These are phyloP conservation scores for Krasilnikovozyma curviuscula DNA, from an alignment of 768 basidiomycete genomes.

Conservation along the genomic window DNA sequence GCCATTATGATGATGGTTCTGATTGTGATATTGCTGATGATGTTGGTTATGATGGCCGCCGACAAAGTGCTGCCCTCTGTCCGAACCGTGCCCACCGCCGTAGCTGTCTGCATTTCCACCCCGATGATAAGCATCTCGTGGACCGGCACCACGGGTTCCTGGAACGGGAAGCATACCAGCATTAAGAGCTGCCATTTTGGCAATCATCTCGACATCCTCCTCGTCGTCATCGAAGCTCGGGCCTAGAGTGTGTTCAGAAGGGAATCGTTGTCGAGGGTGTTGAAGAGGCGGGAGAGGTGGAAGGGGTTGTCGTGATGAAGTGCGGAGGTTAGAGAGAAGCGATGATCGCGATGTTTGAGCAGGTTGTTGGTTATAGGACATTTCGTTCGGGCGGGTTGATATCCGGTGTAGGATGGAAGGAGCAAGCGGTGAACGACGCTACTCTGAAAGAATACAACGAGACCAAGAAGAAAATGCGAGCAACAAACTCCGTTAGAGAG, in stretches of 20 bases:
- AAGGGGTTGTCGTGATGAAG: not conserved
- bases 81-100: not conserved
- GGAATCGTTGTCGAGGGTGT: conserved; percentile 8
- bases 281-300: not conserved
- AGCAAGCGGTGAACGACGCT: no score
- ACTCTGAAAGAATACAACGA: no score
- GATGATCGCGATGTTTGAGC: not conserved
- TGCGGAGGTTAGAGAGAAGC: conserved; percentile 2
- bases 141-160: no score
- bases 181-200: conserved; percentile 12
- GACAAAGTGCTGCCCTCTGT: not conserved
- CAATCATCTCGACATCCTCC: conserved; percentile 14
- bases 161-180: not conserved
- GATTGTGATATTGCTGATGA: conserved; percentile 1
- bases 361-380: no score
- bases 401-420: no score
- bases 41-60: not conserved
- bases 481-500: no score
- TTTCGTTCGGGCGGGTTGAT: no score
- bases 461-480: no score
- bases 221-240: conserved; percentile 12
- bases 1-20: not conserved
- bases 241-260: conserved; percentile 12
- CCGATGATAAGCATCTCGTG: no score
- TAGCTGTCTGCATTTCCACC: not conserved